Evolutionary conservation across 176 grass and related monocot species (phyloP), one percentile per base, ranked within the genome.

Genomic region (Aechmea fasciata): DNA sequence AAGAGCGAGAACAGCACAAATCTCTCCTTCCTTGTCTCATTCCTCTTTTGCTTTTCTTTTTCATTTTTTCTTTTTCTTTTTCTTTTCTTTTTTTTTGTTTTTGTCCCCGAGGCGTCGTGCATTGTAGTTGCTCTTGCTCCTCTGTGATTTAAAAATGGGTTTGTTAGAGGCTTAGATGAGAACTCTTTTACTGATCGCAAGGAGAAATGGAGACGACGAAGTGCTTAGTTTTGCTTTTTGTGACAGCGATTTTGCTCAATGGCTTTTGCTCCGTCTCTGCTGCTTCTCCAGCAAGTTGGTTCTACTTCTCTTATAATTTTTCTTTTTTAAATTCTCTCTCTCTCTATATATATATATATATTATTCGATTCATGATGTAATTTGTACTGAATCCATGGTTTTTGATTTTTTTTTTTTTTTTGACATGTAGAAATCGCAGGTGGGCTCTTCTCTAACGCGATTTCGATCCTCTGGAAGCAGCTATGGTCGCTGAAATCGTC

Each of bases 401-500:
- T 70, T 23, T 71, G 67, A 62, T 47, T 48, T 22, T 64, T 69
- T 26, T 49, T 69, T 69, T 63, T 54, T 3, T 69, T 74, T 63
- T 75, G 49, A n/a, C 63, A 49, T 63, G 81, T 81, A 90, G 94
- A 64, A 72, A 75, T 92, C 65, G 89, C 85, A 22, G 85, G 68
- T 67, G 81, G 82, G 23, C 80, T 90, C 75, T 78, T 97, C 71
- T 90, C 89, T 68, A 92, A 85, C 65, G 76, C 75, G 47, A 84
- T 87, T 57, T 83, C 85, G 54, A 66, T 84, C 70, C 57, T 90
- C 57, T 29, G 78, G 73, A 92, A 87, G 81, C 67, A 84, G 71
- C 74, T 92, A 0, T 97, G 86, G 94, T 87, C 94, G 47, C 86
- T 92, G 75, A 84, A 86, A 85, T 80, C 89, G 33, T 77, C 86